Base-by-base conservation (phyloP, 192 early-diverging fungal genomes). In the Phycomyces nitens region DNA sequence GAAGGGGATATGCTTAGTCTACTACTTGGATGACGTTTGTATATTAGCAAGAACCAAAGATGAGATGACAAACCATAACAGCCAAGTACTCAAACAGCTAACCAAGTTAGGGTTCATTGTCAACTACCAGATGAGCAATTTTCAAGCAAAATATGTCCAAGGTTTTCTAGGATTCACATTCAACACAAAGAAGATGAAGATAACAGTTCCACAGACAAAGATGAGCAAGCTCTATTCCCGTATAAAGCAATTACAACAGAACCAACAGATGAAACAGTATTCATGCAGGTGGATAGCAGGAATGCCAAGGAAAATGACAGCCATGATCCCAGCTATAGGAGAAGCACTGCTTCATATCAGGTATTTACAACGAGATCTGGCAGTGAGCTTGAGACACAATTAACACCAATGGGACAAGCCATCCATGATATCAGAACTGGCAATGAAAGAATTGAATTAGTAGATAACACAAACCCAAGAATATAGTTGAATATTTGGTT, bases 111-210 rank as follows among this genome's bases (percentile, higher is more conserved):
- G 29, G 10, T 54, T 53, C 34, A 3, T 40, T 20, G 55, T 53
- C 62, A 64, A 53, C 26, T 24, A 12, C 2, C 18, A 64, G 12
- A 53, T 54, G 53, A 42, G 26, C 9, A 9, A 5, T 10, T 39
- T 52, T 9, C 12, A 27, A 10, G 29, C 34, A 49, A 15, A 10
- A 15, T 34, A 29, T 6, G 15, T 38, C 23, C 47, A 39, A 24
- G 62, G 55, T 20, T 60, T 60, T 24, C 41, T 60, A 44, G 58
- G 41, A 10, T 60, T 60, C 39, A 20, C 16, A 54, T 64, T 52
- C 49, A 55, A 64, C 34, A 64, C n/a, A n/a, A n/a, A n/a, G n/a
- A n/a, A n/a, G n/a, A n/a, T n/a, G n/a, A n/a, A n/a, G n/a, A n/a
- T n/a, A 50, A 18, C 0, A n/a, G 23, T 60, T 20, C 62, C 22